phyloP scores from a whole-genome alignment of 2,329 filamentous ascomycete genomes.

The Huntiella savannae region DNA sequence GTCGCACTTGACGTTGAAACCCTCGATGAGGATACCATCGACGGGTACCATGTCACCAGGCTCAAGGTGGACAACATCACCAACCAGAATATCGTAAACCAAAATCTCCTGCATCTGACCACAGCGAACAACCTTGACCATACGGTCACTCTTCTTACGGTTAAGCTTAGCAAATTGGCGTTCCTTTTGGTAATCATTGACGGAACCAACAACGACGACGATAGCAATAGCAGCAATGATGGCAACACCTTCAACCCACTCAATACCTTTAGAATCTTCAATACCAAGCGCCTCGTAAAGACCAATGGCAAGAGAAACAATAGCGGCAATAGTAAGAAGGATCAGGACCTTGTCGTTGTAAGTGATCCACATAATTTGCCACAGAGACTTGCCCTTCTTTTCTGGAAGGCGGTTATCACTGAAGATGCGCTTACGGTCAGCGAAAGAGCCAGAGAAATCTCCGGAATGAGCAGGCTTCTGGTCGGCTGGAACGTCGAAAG shows the following conservation, averaged over 20 bases:
- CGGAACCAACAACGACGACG: constrained; percentile 55
- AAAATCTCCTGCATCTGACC: constrained; percentile 51
- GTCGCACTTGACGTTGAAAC: constrained; percentile 57
- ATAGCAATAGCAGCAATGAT: constrained; percentile 66
- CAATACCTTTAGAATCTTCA: constrained; percentile 35
- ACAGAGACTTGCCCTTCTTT: constrained; percentile 54
- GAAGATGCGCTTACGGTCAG: constrained; percentile 51
- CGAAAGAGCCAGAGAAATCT: constrained; percentile 23
- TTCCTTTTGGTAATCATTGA: constrained; percentile 69
- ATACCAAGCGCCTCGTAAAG: constrained; percentile 56
- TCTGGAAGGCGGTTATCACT: constrained; percentile 54
- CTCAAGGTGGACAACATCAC: constrained; percentile 54
- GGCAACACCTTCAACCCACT: constrained; percentile 68
- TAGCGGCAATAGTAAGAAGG: constrained; percentile 48
- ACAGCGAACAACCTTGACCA: constrained; percentile 52
- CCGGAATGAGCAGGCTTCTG: constrained; percentile 7
- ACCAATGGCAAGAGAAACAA: constrained; percentile 54
- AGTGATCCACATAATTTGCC: constrained; percentile 62
- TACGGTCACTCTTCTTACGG: constrained; percentile 58
- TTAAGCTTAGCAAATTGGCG: constrained; percentile 62
- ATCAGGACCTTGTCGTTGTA: constrained; percentile 72
- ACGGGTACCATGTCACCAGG: constrained; percentile 58
- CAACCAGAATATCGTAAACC: constrained; percentile 48
- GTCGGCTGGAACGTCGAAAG: constrained; percentile 1
- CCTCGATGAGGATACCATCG: constrained; percentile 53